Conservation (phyloP, 148 eudicot genomes). For the Vaccinium myrtillus region DNA sequence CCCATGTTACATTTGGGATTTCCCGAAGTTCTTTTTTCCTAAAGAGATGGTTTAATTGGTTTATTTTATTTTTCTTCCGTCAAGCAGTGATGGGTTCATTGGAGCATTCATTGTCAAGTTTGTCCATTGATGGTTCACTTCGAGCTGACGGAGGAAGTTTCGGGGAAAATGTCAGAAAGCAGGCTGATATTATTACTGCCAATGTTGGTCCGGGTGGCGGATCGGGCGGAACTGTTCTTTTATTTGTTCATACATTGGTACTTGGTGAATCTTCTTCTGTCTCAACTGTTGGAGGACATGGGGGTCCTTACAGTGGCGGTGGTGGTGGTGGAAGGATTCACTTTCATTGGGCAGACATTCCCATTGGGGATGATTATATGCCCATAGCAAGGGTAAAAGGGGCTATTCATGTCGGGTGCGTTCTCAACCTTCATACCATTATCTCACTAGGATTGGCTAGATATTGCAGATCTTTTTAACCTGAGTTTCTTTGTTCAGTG, state of each 20-base stretch:
- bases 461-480: background rate
- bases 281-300: constrained; percentile 86
- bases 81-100: constrained; percentile 90
- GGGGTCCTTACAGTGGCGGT: constrained; percentile 82
- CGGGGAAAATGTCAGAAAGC: constrained; percentile 42
- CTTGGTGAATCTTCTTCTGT: constrained; percentile 59
- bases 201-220: constrained; percentile 82
- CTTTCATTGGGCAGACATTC: constrained; percentile 91
- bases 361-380: constrained; percentile 73
- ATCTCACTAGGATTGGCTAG: background rate
- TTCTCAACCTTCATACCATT: constrained; percentile 17
- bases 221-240: constrained; percentile 94
- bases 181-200: constrained; percentile 26
- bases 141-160: constrained; percentile 83
- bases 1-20: constrained; percentile 1
- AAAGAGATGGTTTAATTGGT: background rate
- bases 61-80: constrained; percentile 1
- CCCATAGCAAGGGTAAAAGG: constrained; percentile 71
- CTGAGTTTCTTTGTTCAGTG: background rate
- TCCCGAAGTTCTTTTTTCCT: background rate
- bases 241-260: constrained; percentile 64
- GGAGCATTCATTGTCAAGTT: constrained; percentile 70
- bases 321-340: constrained; percentile 97
- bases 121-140: constrained; percentile 65
- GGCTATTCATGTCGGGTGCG: constrained; percentile 63